These are phyloP conservation scores for Phyllachora maydis DNA, from an alignment of 2,329 filamentous ascomycete species.

Conservation along the genomic window DNA sequence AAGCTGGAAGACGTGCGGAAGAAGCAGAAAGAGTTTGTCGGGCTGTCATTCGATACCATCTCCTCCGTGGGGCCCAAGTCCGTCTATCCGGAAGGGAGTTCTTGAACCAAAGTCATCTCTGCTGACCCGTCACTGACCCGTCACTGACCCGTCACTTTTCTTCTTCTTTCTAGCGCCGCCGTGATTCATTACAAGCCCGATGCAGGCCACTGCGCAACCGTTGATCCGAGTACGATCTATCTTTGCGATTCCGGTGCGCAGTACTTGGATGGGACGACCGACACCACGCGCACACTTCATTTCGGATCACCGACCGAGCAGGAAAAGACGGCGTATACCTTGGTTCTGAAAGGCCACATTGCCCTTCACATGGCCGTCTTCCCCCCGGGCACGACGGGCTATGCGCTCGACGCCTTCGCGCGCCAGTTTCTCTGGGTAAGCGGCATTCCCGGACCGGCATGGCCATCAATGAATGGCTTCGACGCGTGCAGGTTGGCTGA, in stretches of 20 bases:
- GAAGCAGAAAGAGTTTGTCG: constrained; percentile 55
- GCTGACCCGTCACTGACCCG: too few species aligned
- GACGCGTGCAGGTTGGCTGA: constrained; percentile 3
- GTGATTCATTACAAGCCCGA: constrained; percentile 94
- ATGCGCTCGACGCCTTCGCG: constrained; percentile 72
- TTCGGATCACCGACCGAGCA: constrained; percentile 69
- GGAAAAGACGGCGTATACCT: constrained; percentile 77
- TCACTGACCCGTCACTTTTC: too few species aligned
- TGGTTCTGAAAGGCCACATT: constrained; percentile 90
- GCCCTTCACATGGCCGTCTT: constrained; percentile 72
- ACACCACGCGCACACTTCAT: constrained; percentile 84
- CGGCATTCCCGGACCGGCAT: constrained; percentile 1
- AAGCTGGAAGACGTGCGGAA: constrained; percentile 63
- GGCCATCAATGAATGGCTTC: constrained; percentile 5
- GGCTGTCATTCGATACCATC: constrained; percentile 87
- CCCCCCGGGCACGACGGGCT: constrained; percentile 87
- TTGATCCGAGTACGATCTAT: constrained; percentile 75
- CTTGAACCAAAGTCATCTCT: too few species aligned
- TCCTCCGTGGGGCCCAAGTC: constrained; percentile 72
- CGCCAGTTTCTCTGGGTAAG: constrained; percentile 80
- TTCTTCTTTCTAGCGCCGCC: constrained; percentile 45
- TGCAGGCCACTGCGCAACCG: constrained; percentile 55
- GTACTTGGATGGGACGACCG: constrained; percentile 86
- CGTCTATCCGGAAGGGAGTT: too few species aligned
- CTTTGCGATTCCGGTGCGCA: constrained; percentile 96